phyloP scores from a whole-genome alignment of 192 early-diverging fungal genomes.

The Podila minutissima region DNA sequence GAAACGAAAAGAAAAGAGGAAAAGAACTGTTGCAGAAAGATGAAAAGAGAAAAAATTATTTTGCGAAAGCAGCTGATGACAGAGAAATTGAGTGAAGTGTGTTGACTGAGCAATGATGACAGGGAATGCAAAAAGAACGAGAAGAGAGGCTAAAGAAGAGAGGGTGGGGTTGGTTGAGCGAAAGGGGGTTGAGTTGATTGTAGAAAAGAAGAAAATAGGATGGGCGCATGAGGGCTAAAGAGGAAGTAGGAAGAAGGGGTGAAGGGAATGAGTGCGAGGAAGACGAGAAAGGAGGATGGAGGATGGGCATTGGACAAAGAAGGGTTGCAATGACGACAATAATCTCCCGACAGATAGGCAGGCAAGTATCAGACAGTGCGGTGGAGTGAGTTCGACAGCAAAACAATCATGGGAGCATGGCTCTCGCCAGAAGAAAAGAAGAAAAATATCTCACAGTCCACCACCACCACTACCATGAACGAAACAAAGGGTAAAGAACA shows the following conservation, averaged over 20 bases:
- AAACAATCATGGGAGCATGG: too few relatives aligned
- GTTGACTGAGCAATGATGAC: neutral
- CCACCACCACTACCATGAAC: too few relatives aligned
- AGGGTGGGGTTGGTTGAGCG: neutral
- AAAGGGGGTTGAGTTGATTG: neutral
- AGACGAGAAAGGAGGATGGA: too few relatives aligned
- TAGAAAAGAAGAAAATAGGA: slow-evolving; percentile 8
- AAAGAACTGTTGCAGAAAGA: neutral
- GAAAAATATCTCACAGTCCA: too few relatives aligned
- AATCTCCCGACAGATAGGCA: too few relatives aligned
- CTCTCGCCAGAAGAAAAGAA: too few relatives aligned
- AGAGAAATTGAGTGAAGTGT: neutral
- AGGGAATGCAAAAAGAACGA: neutral
- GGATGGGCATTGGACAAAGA: too few relatives aligned
- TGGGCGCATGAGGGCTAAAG: neutral
- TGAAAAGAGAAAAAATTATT: neutral
- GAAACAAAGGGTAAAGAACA: too few relatives aligned
- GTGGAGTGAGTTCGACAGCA: too few relatives aligned
- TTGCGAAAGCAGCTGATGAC: neutral
- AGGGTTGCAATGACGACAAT: too few relatives aligned
- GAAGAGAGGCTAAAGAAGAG: neutral
- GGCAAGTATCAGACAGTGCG: too few relatives aligned
- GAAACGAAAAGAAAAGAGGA: neutral
- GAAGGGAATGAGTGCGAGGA: neutral
- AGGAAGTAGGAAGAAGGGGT: neutral